phyloP scores from a whole-genome alignment of 2,329 filamentous ascomycete genomes.

The Thermomyces lanuginosus region DNA sequence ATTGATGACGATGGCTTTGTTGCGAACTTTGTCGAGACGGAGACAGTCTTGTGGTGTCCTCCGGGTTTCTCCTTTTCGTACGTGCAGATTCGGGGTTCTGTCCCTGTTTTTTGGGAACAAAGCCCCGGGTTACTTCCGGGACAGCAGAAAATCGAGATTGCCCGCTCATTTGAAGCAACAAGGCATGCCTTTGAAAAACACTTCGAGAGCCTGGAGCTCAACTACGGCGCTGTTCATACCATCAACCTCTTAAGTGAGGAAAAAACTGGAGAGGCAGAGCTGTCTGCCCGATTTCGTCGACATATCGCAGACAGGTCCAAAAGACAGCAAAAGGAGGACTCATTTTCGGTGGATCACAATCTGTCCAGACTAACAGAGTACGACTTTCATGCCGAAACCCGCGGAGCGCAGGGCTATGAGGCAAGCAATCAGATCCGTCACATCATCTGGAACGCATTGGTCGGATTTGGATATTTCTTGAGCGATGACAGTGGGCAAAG shows the following conservation, averaged over 20 bases:
- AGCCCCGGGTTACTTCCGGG: conserved; percentile 71
- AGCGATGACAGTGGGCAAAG: conserved; percentile 44
- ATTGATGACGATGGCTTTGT: conserved; percentile 97
- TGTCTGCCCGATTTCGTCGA: conserved; percentile 62
- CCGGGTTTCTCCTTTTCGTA: conserved; percentile 74
- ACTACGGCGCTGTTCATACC: conserved; percentile 81
- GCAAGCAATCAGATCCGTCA: conserved; percentile 70
- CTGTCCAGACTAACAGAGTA: conserved; percentile 73
- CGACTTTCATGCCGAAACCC: conserved; percentile 91
- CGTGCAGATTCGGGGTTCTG: conserved; percentile 77
- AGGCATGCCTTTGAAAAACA: conserved; percentile 93
- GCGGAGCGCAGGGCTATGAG: conserved; percentile 71
- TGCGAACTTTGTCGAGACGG: conserved; percentile 96
- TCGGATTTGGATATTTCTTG: conserved; percentile 85
- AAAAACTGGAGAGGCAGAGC: conserved; percentile 70
- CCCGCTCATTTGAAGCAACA: conserved; percentile 73
- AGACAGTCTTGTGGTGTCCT: conserved; percentile 79
- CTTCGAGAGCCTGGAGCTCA: conserved; percentile 69
- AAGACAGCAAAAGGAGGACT: conserved; percentile 39
- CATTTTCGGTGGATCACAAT: conserved; percentile 47
- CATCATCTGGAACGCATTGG: conserved; percentile 61
- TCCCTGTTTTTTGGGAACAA: conserved; percentile 97
- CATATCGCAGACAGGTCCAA: conserved; percentile 61
- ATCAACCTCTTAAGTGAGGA: conserved; percentile 86
- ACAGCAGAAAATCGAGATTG: conserved; percentile 87